These are phyloP conservation scores for Blakeslea trispora DNA, from an alignment of 371 early-diverging fungal species.

Conservation along the genomic window DNA sequence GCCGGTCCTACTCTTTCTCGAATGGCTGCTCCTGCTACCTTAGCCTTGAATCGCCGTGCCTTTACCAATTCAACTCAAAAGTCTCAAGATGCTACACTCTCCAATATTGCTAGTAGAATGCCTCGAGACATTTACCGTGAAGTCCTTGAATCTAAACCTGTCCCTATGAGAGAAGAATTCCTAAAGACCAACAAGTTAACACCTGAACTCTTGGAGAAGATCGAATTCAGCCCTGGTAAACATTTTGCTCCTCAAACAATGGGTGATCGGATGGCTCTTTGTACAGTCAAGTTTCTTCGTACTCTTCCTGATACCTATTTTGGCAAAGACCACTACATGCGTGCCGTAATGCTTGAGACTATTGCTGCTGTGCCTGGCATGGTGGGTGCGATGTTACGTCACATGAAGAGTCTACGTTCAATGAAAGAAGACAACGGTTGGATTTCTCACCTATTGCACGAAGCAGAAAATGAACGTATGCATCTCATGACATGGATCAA, in stretches of 20 bases:
- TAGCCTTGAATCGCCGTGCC: not conserved
- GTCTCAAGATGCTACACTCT: not conserved
- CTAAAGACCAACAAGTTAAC: constrained; percentile 49
- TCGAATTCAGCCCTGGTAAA: constrained; percentile 63
- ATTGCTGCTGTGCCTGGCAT: constrained; percentile 93
- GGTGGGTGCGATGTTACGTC: constrained; percentile 88
- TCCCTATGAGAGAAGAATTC: constrained; percentile 75
- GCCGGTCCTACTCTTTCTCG: constrained; percentile 3
- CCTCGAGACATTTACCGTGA: constrained; percentile 27
- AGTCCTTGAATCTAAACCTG: constrained; percentile 50
- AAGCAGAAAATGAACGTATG: constrained; percentile 86
- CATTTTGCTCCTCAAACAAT: constrained; percentile 64
- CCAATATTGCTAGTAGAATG: constrained; percentile 3
- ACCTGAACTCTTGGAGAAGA: constrained; percentile 60
- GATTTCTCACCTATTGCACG: constrained; percentile 84
- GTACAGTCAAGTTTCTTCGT: constrained; percentile 69
- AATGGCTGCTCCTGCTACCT: constrained; percentile 3
- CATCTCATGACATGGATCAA: constrained; percentile 91
- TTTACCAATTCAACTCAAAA: not conserved
- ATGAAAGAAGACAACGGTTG: constrained; percentile 87
- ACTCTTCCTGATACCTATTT: constrained; percentile 80
- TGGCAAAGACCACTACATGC: constrained; percentile 76
- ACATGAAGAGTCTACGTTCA: constrained; percentile 81
- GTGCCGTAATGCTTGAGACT: constrained; percentile 85
- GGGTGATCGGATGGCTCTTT: constrained; percentile 70